Percentiles rank a stretch among this genome's conserved stretches.
Evolutionary conservation across 2,329 filamentous ascomycete species (phyloP).

Genomic region (Teratosphaeria nubilosa): DNA sequence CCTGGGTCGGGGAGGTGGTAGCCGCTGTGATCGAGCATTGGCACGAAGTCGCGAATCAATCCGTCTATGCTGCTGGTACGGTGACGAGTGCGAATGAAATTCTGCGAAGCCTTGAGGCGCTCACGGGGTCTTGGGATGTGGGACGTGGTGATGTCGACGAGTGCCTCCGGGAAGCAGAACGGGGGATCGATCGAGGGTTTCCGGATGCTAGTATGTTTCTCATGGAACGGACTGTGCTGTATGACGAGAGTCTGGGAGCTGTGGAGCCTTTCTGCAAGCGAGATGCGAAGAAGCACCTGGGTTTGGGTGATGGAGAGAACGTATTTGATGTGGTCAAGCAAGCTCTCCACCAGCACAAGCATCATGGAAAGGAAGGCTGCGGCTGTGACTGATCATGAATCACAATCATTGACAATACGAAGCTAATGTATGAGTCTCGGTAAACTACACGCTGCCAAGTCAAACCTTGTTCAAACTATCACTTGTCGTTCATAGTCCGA

Average conservation of each 20-base stretch:
- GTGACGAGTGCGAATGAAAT: constrained; percentile 26
- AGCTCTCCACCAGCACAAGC: constrained; percentile 14
- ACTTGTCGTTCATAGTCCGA: background rate
- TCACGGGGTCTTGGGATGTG: constrained; percentile 17
- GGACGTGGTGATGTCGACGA: constrained; percentile 26
- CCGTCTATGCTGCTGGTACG: constrained; percentile 26
- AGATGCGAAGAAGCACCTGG: constrained; percentile 11
- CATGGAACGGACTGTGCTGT: constrained; percentile 29
- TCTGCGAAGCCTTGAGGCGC: constrained; percentile 14
- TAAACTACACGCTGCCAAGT: background rate
- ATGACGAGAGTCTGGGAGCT: constrained; percentile 22
- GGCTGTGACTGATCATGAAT: constrained; percentile 20
- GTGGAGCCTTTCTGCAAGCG: constrained; percentile 17
- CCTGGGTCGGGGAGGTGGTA: constrained; percentile 23
- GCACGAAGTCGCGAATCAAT: constrained; percentile 26
- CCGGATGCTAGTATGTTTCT: constrained; percentile 30
- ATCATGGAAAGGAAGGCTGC: constrained; percentile 22
- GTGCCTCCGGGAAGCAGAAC: constrained; percentile 25
- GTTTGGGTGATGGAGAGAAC: constrained; percentile 8
- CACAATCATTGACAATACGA: background rate
- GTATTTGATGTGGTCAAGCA: constrained; percentile 9
- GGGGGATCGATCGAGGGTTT: constrained; percentile 27
- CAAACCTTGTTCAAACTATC: background rate
- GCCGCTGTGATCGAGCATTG: constrained; percentile 21
- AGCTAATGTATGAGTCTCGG: background rate